Conservation (phyloP, 31 red algal genomes). For the Odonthalia washingtoniensis region DNA sequence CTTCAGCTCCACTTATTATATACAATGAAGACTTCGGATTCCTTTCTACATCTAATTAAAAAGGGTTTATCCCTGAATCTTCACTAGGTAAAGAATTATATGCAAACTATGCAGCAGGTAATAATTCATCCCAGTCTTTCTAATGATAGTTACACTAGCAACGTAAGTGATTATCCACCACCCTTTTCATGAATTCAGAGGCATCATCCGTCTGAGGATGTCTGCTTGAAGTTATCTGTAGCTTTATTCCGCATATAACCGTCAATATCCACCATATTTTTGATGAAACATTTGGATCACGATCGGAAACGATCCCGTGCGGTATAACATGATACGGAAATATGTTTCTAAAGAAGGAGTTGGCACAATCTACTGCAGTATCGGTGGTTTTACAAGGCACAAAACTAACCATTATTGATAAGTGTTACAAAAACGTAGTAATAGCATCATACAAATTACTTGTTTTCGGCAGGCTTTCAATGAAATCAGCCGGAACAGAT, state of each 20-base stretch:
- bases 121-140: slow-evolving; percentile 31
- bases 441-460: not conserved
- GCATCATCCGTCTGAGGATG: slow-evolving; percentile 9
- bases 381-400: not conserved
- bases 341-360: not conserved
- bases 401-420: not conserved
- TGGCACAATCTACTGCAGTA: not conserved
- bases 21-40: not conserved
- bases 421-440: not conserved
- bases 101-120: slow-evolving; percentile 4
- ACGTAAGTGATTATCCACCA: slow-evolving; percentile 41
- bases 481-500: not conserved
- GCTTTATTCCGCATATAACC: not conserved
- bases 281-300: not conserved
- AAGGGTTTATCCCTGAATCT: not conserved
- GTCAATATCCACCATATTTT: not conserved
- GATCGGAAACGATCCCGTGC: not conserved
- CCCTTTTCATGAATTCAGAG: slow-evolving; percentile 38
- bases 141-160: slow-evolving; percentile 20
- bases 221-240: not conserved
- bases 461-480: not conserved
- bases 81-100: not conserved
- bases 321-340: not conserved
- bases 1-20: not conserved
- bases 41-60: slow-evolving; percentile 19